Base-by-base conservation (phyloP, 2,329 filamentous ascomycete species). In the Apiospora saccharicola region DNA sequence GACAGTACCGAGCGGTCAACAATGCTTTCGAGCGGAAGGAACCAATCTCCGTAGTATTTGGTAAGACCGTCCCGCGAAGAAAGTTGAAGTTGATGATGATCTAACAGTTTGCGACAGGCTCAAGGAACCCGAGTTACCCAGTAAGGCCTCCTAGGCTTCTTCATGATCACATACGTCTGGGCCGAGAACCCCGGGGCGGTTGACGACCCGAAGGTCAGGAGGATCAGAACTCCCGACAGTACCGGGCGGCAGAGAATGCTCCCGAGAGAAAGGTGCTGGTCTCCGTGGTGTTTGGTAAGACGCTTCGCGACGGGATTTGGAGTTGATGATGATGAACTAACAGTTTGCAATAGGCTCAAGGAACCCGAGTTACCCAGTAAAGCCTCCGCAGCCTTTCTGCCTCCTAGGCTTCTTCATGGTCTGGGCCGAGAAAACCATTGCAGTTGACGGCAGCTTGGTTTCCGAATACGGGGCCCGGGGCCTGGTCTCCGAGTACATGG, bases 341-440 rank as follows among this genome's bases (percentile, higher is more conserved):
- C 68, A 22, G 61, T 41, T 13, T 30, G 46, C 22, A 43, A 67
- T 41, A 71, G 70, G 70, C 44, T 57, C 44, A 22, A 71, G 44
- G 70, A 57, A 71, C 57, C 70, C 70, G 8, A 53, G 72, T 57
- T 44, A 37, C 64, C 71, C 4, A 26, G 85, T 85, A 1, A 82
- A 84, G 37, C 82, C 91, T 12, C 87, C 88, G 0, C 85, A 91
- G 72, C 82, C 86, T 0, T 94, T 91, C 76, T 90, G 88, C 71
- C 89, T 94, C 0, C 83, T 94, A 57, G 91, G 86, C n/a, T 90
- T 86, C 79, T 95, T 93, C 78, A 89, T 90, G 68, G 83, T 93
- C 16, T 95, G 93, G 93, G 84, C 82, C 14, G 93, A 95, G 76
- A 86, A 85, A 73, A 82, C 37, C 37, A 8, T 10, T 10, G 10